Conservation (phyloP, 2,329 filamentous ascomycete genomes). For the Cercospora berteroae region DNA sequence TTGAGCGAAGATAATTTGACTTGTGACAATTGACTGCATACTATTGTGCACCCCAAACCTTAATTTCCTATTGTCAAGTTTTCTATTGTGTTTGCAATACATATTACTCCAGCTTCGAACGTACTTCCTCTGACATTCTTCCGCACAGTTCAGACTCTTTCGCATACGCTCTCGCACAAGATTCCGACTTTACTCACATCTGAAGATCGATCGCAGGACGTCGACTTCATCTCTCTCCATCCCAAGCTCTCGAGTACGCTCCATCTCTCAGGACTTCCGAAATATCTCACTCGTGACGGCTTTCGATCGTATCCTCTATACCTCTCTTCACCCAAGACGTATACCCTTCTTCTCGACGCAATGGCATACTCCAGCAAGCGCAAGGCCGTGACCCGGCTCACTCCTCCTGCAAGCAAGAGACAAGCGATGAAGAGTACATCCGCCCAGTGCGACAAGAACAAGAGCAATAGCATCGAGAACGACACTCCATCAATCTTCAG, state of each 20-base stretch:
- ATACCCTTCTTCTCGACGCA: not conserved
- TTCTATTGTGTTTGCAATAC: not conserved
- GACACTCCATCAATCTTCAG: not conserved
- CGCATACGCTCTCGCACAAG: not conserved
- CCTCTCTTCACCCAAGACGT: not conserved
- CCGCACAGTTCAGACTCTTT: not conserved
- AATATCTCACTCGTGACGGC: not conserved
- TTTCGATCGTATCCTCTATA: not conserved
- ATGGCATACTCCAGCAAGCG: not conserved
- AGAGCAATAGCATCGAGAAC: not conserved
- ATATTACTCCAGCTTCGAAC: not conserved
- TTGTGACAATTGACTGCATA: not conserved
- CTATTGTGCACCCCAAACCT: not conserved
- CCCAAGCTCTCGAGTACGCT: not conserved
- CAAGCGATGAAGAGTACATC: not conserved
- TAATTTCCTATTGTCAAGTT: not conserved
- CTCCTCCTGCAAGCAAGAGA: not conserved
- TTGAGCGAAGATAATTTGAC: not conserved
- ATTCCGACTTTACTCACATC: not conserved
- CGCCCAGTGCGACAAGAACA: not conserved
- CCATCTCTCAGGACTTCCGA: not conserved
- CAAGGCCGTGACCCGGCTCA: not conserved
- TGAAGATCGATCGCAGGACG: not conserved
- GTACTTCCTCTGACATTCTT: not conserved
- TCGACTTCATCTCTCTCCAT: not conserved